phyloP scores from a whole-genome alignment of 192 early-diverging fungal species.

The Pilaira anomala region DNA sequence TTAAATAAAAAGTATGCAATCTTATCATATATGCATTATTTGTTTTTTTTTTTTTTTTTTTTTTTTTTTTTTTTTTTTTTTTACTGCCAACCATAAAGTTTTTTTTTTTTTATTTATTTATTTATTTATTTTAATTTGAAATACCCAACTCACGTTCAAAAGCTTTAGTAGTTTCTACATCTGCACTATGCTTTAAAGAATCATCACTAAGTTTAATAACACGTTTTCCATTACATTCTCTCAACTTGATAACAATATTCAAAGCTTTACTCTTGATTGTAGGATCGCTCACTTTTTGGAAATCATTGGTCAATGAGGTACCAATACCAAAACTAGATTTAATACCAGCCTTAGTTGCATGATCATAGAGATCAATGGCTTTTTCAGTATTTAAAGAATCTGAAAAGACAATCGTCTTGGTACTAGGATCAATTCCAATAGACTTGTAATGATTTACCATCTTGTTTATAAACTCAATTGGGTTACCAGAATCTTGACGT shows the following conservation, averaged over 20 bases:
- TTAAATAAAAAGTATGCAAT: too few relatives aligned
- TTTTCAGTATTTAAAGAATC: constrained; percentile 57
- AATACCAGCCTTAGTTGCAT: constrained; percentile 44
- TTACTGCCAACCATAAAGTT: too few relatives aligned
- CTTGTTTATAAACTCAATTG: constrained; percentile 53
- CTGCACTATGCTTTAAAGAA: constrained; percentile 57
- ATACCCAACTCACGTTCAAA: constrained; percentile 46
- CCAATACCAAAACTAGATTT: constrained; percentile 69
- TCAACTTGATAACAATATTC: constrained; percentile 78
- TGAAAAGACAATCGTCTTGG: constrained; percentile 70
- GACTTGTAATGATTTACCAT: constrained; percentile 56
- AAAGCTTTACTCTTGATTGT: constrained; percentile 44
- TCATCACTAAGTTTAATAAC: constrained; percentile 77
- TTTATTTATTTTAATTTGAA: too few relatives aligned
- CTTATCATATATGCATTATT: too few relatives aligned
- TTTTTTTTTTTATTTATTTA: too few relatives aligned
- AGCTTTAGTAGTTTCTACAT: constrained; percentile 42
- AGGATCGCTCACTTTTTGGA: constrained; percentile 33
- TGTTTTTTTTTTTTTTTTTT: too few relatives aligned
- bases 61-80: too few relatives aligned
- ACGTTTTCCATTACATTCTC: constrained; percentile 47
- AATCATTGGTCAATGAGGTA: constrained; percentile 76
- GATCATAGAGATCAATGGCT: constrained; percentile 48
- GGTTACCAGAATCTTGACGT: constrained; percentile 74
- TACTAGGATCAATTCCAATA: constrained; percentile 54